Evolutionary conservation across 352 stramenopile genomes (phyloP).

Genomic region (Phytophthora pistaciae): DNA sequence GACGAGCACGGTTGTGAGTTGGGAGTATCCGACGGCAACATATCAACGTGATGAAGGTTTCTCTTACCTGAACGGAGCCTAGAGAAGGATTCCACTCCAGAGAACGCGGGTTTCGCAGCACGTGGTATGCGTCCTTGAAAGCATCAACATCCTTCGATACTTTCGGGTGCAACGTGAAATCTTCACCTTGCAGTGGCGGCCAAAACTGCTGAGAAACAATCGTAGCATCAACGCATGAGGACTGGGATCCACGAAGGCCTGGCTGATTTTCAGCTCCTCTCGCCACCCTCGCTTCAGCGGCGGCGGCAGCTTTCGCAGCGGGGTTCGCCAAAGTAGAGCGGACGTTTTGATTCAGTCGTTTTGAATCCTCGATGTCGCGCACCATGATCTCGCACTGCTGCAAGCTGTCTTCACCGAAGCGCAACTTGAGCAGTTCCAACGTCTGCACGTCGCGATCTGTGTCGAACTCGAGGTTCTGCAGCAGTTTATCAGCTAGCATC

Average conservation of each 20-base stretch:
- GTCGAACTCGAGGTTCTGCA: constrained; percentile 94
- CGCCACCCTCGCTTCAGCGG: constrained; percentile 9
- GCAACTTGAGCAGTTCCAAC: constrained; percentile 97
- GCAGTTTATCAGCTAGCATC: constrained; percentile 97
- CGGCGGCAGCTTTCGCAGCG: neutral
- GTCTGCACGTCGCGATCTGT: constrained; percentile 96
- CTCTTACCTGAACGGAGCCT: constrained; percentile 90
- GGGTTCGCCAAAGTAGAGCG: constrained; percentile 48
- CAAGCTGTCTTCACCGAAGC: constrained; percentile 96
- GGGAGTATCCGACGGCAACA: neutral
- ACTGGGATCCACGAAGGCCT: neutral
- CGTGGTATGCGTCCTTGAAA: constrained; percentile 93
- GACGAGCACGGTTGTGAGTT: neutral
- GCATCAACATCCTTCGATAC: constrained; percentile 83
- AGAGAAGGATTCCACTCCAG: constrained; percentile 95
- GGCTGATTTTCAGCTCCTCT: neutral
- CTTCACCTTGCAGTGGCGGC: constrained; percentile 95
- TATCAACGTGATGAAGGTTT: neutral
- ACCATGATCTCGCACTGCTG: constrained; percentile 99
- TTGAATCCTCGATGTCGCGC: constrained; percentile 97
- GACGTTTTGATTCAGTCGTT: constrained; percentile 94
- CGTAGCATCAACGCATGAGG: constrained; percentile 84
- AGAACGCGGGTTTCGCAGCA: constrained; percentile 95
- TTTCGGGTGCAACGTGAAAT: constrained; percentile 91
- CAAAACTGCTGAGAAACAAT: constrained; percentile 98